Base-by-base conservation (phyloP, 208 protist genomes). In the Angomonas ambiguus region DNA sequence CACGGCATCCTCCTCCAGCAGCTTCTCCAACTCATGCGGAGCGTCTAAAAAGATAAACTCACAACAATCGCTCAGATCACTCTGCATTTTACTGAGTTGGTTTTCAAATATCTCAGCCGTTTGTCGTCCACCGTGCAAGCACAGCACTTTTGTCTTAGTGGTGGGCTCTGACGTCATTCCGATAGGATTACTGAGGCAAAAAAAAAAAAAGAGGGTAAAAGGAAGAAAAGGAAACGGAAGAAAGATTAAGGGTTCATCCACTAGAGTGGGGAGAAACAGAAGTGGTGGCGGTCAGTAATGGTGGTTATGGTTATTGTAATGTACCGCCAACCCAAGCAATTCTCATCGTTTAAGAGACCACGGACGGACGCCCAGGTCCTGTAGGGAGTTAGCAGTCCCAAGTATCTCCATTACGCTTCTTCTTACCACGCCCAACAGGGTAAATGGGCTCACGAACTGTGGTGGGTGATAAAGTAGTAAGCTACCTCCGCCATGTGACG, bases 101-200 rank as follows among this genome's bases (percentile, higher is more conserved):
- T 93, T 81, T 61, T 88, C 77, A 71, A 96, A 93, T 6, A 93
- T 92, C 41, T 92, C 85, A 11, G 63, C 81, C 16, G 83, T 93
- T 61, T 96, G 90, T n/a, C 67, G 85, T 11, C 62, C 69, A 51
- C 90, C 90, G 45, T 96, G 90, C 30, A 96, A 63, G 45, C 87
- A 93, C 51, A 96, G 69, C 22, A 93, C 69, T 35, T 67, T 72
- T 61, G 85, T 64, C 32, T 72, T 62, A 69, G 35, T 41, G 35
- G 35, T 41, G 13, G 63, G 75, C 34, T 22, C 30, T 56, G 27
- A 65, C 22, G 13, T 55, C 51, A 2, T 27, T n/a, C n/a, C n/a
- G n/a, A n/a, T n/a, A n/a, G 4, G 51, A 56, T 62, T 45, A n/a
- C 53, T 49, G 22, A 35, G 2, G 0, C 10, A 51, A 33, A 45